phyloP scores from a whole-genome alignment of 768 basidiomycete species.

The Ramaria sp. region DNA sequence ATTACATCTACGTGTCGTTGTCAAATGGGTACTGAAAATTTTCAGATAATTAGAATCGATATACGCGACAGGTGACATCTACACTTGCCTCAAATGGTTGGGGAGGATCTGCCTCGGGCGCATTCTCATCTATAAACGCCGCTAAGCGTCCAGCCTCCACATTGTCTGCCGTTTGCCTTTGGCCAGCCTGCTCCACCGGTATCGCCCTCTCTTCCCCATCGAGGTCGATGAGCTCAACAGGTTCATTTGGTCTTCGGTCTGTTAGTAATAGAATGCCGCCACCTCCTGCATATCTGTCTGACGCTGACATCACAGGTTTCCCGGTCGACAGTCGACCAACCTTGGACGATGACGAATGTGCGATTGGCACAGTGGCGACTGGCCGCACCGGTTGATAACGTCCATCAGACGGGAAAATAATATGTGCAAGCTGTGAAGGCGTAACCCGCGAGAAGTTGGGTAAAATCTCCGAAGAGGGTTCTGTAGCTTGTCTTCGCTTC shows the following conservation, averaged over 20 bases:
- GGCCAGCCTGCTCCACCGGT: conserved; percentile 15
- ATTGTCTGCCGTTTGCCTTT: conserved; percentile 19
- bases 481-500: conserved; percentile 35
- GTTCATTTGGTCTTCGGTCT: conserved; percentile 61
- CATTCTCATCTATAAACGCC: conserved; percentile 55
- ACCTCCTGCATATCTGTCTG: conserved; percentile 64
- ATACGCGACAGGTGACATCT: conserved; percentile 1
- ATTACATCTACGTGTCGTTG: conserved; percentile 26
- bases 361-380: conserved; percentile 36
- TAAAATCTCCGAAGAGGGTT: conserved; percentile 65
- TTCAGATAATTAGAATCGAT: conserved; percentile 16
- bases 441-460: conserved; percentile 90
- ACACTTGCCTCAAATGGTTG: conserved; percentile 69
- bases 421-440: conserved; percentile 75
- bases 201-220: conserved; percentile 29
- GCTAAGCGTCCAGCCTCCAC: conserved; percentile 24
- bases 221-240: conserved; percentile 63
- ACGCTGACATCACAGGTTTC: conserved; percentile 18
- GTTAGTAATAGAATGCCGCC: conserved; percentile 81
- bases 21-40: conserved; percentile 64
- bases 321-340: conserved; percentile 1
- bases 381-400: conserved; percentile 87
- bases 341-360: conserved; percentile 10
- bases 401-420: conserved; percentile 67
- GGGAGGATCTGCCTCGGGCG: conserved; percentile 66